These are phyloP conservation scores for Nannochloropsis oceanica DNA, from an alignment of 108 stramenopile genomes.

Conservation along the genomic window DNA sequence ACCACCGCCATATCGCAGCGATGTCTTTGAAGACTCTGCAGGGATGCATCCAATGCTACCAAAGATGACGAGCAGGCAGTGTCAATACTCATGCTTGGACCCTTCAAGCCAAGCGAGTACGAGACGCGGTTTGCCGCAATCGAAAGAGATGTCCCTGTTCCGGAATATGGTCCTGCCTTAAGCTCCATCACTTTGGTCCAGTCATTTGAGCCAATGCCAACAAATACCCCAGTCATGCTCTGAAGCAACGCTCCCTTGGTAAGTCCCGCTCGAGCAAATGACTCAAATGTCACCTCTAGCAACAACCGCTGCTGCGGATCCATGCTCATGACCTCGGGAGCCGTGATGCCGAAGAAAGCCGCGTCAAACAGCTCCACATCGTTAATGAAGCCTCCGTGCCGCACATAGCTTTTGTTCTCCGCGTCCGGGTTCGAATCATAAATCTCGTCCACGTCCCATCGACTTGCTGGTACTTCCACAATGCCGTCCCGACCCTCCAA, in stretches of 20 bases:
- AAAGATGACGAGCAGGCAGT: conserved; percentile 44
- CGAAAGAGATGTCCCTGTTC: background rate
- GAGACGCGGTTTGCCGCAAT: background rate
- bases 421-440: background rate
- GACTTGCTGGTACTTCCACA: conserved; percentile 16
- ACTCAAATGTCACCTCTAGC: background rate
- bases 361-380: conserved; percentile 28
- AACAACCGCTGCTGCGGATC: conserved; percentile 40
- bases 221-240: background rate
- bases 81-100: conserved; percentile 34
- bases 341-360: conserved; percentile 27
- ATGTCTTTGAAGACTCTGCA: background rate
- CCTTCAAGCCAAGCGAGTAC: conserved; percentile 16
- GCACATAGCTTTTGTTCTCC: background rate
- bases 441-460: conserved; percentile 4
- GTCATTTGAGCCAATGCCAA: background rate
- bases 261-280: background rate
- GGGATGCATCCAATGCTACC: conserved; percentile 25
- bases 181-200: background rate
- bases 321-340: conserved; percentile 27
- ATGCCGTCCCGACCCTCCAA: conserved; percentile 8
- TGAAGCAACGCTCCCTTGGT: background rate
- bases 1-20: background rate
- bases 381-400: background rate
- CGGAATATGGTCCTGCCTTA: background rate